Evolutionary conservation across 352 stramenopile genomes (phyloP), one percentile per base, ranked within the genome.

Genomic region (Pythium vanterpoolii): DNA sequence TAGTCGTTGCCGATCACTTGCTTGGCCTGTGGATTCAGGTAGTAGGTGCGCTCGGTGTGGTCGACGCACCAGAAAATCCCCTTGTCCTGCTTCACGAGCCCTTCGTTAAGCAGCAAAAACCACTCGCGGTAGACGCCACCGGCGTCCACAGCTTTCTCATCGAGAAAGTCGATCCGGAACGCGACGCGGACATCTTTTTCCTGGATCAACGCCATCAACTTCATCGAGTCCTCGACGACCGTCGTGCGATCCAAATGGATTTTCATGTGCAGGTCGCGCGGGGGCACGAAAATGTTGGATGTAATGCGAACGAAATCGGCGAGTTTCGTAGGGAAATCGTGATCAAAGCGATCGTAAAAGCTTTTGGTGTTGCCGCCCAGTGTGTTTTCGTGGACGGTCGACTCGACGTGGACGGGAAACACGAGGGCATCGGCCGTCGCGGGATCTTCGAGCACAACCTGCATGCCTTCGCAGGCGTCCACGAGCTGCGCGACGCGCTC

Each of bases 81-180:
- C 4, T 47, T 58, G 4, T 63, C 30, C n/a, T 43, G 19, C 24
- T 64, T 60, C 21, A 62, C 55, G 38, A 74, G 49, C 30, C 18
- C 52, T 36, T 71, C 56, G 31, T 59, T 68, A 24, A 83, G 53
- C 31, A 86, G 63, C 28, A 66, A 38, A 59, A 85, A 86, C 78
- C 78, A 88, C 60, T 86, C 78, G 1, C 78, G 62, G 53, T 84
- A 71, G 10, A 88, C 48, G 16, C 71, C 77, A 11, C 78, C 78
- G 4, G 77, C 78, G 60, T 86, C 76, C 10, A 82, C 45, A 16
- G 58, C 75, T 8, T 62, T 57, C 40, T 85, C 77, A 48, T 75
- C 66, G 26, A 77, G 36, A 62, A 86, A 86, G 46, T 83, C 62
- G 39, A 82, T 65, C 19, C 73, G 60, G 33, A 73, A 64, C 19